These are phyloP conservation scores for Claviceps digitariae DNA, from an alignment of 2,329 filamentous ascomycete genomes.

Conservation along the genomic window DNA sequence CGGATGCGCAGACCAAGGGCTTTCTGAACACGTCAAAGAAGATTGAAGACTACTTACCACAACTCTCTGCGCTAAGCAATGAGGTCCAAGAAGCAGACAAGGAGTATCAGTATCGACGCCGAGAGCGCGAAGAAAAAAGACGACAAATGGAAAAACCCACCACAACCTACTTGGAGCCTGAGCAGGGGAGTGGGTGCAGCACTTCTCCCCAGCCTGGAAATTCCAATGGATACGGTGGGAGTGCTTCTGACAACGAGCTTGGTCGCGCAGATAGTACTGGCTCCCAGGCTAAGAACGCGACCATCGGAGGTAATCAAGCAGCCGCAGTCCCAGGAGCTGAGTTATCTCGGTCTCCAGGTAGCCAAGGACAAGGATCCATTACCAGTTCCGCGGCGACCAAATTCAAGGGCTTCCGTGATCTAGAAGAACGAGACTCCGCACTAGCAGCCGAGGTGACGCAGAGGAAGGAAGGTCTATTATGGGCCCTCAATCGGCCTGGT, in stretches of 20 bases:
- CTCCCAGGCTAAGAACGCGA: conserved; percentile 46
- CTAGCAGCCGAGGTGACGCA: conserved; percentile 38
- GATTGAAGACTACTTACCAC: conserved; percentile 74
- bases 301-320: conserved; percentile 25
- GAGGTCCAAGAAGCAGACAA: conserved; percentile 94
- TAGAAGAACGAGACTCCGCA: conserved; percentile 67
- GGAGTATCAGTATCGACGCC: conserved; percentile 87
- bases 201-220: conserved; percentile 16
- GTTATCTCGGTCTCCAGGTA: conserved; percentile 44
- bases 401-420: conserved; percentile 85
- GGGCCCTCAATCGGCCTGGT: conserved; percentile 85
- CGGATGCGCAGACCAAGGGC: conserved; percentile 72
- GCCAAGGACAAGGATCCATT: conserved; percentile 29
- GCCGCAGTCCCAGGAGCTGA: conserved; percentile 23
- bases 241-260: conserved; percentile 53
- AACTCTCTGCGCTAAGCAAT: conserved; percentile 73
- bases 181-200: conserved; percentile 34
- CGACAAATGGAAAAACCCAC: conserved; percentile 81
- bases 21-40: conserved; percentile 77
- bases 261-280: conserved; percentile 61
- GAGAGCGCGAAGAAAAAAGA: conserved; percentile 92
- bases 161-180: conserved; percentile 56
- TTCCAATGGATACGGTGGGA: conserved; percentile 32
- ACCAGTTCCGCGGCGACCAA: conserved; percentile 41
- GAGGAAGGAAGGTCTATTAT: conserved; percentile 85